phyloP scores from a whole-genome alignment of 2,329 filamentous ascomycete species.

The Fusarium graminum region DNA sequence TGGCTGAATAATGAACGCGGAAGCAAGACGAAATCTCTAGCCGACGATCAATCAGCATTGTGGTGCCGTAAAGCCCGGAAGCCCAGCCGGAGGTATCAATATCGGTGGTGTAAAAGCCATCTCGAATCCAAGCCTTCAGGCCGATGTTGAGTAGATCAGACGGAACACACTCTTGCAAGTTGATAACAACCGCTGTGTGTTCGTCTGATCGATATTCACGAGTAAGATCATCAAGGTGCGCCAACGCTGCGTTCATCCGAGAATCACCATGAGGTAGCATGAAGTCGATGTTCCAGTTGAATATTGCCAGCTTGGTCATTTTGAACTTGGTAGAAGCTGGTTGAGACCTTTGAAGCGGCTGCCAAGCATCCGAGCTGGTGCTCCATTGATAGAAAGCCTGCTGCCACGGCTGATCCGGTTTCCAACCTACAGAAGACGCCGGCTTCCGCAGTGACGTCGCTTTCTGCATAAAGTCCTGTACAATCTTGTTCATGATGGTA shows the following conservation, averaged over 20 bases:
- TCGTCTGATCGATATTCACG: conserved; percentile 12
- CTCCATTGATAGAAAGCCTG: conserved; percentile 10
- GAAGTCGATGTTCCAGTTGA: conserved; percentile 56
- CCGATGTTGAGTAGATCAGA: conserved; percentile 61
- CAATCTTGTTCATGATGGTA: background rate
- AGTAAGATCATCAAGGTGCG: conserved; percentile 43
- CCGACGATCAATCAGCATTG: conserved; percentile 63
- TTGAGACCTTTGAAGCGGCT: background rate
- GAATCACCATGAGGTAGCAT: conserved; percentile 51
- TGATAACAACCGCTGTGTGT: conserved; percentile 56
- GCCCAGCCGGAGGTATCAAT: conserved; percentile 59
- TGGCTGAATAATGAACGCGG: conserved; percentile 63
- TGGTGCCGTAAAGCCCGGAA: conserved; percentile 63
- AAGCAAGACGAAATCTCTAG: conserved; percentile 61
- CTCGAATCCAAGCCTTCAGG: conserved; percentile 60
- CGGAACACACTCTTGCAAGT: conserved; percentile 65
- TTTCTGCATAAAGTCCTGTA: conserved; percentile 1
- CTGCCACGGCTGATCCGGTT: background rate
- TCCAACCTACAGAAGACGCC: background rate
- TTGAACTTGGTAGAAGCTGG: accelerated
- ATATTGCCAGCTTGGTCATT: conserved; percentile 48
- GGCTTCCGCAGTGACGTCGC: conserved; percentile 1
- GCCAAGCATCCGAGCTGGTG: background rate
- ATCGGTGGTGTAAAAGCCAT: conserved; percentile 64
- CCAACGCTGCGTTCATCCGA: conserved; percentile 53